Conservation (phyloP, 306 rosid genomes). For the Astragalus membranaceus region DNA sequence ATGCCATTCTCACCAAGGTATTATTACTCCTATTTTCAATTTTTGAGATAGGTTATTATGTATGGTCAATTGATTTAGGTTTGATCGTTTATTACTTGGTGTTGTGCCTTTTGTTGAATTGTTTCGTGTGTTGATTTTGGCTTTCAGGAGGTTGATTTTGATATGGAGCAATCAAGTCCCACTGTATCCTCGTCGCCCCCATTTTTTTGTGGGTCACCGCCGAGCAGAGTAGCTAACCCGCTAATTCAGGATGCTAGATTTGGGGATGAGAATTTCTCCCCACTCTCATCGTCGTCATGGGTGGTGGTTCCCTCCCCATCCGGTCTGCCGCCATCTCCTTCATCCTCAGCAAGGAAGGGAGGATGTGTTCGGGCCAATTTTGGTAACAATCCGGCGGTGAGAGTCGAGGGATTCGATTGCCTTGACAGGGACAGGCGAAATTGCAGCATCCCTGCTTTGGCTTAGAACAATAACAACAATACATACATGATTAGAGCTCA, state of each 20-base stretch:
- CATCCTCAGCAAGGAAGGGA: conserved; percentile 61
- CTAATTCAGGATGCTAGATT: conserved; percentile 86
- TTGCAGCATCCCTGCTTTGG: conserved; percentile 85
- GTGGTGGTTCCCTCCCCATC: conserved; percentile 24
- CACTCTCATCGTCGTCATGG: conserved; percentile 35
- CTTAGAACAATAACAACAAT: conserved; percentile 32
- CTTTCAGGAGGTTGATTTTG: conserved; percentile 66
- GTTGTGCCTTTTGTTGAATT: neutral
- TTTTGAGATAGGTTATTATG: neutral
- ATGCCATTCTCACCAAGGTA: conserved; percentile 68
- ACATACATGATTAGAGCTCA: conserved; percentile 21
- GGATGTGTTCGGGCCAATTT: conserved; percentile 65
- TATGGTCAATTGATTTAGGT: neutral
- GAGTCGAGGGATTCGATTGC: conserved; percentile 92
- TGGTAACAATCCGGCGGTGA: conserved; percentile 73
- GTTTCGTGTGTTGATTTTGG: neutral
- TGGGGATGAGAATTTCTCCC: conserved; percentile 58
- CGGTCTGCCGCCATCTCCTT: conserved; percentile 43
- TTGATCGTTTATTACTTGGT: neutral
- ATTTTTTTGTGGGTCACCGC: conserved; percentile 92
- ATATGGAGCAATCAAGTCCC: conserved; percentile 46
- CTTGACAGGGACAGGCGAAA: conserved; percentile 78
- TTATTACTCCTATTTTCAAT: neutral
- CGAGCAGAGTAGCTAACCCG: conserved; percentile 95
- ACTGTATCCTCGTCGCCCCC: conserved; percentile 76